A percentile compares a stretch with the other conserved stretches of the same genome.
These are phyloP conservation scores for Blastocystis sp. DNA, from an alignment of 352 stramenopile species.

Conservation along the genomic window DNA sequence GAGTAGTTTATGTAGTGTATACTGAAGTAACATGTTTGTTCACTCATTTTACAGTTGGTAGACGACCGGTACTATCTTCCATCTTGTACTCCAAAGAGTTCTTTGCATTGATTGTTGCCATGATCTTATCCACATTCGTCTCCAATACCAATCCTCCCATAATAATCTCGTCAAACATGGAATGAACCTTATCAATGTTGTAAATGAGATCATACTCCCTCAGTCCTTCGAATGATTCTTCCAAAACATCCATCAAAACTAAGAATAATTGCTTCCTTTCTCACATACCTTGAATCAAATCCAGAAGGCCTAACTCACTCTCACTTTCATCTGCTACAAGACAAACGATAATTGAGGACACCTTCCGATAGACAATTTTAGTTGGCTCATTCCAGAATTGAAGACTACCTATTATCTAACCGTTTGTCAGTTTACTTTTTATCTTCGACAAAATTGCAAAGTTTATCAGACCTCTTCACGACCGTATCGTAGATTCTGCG, in stretches of 20 bases:
- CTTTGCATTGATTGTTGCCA: constrained; percentile 62
- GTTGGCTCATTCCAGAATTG: constrained; percentile 49
- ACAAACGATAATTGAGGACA: constrained; percentile 30
- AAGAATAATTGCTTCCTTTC: neutral
- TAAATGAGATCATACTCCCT: constrained; percentile 56
- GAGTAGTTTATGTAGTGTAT: constrained; percentile 3
- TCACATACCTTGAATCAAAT: constrained; percentile 17
- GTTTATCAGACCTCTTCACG: constrained; percentile 26
- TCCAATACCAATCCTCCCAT: constrained; percentile 61
- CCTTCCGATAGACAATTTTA: constrained; percentile 48
- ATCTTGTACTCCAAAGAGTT: constrained; percentile 48
- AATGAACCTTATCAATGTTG: constrained; percentile 56
- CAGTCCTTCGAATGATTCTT: constrained; percentile 47
- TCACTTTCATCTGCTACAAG: constrained; percentile 49
- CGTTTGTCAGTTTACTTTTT: neutral
- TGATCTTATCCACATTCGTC: constrained; percentile 62
- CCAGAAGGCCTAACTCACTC: constrained; percentile 39
- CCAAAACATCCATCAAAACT: constrained; percentile 42
- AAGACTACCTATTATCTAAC: neutral
- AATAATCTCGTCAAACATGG: constrained; percentile 60
- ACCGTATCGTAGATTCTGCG: constrained; percentile 54
- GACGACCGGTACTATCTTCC: constrained; percentile 34
- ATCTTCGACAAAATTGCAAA: constrained; percentile 61
- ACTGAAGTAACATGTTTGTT: constrained; percentile 9
- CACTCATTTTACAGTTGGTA: constrained; percentile 35